Evolutionary conservation across 331 rosid genomes (phyloP).

Genomic region (Telfairia occidentalis): DNA sequence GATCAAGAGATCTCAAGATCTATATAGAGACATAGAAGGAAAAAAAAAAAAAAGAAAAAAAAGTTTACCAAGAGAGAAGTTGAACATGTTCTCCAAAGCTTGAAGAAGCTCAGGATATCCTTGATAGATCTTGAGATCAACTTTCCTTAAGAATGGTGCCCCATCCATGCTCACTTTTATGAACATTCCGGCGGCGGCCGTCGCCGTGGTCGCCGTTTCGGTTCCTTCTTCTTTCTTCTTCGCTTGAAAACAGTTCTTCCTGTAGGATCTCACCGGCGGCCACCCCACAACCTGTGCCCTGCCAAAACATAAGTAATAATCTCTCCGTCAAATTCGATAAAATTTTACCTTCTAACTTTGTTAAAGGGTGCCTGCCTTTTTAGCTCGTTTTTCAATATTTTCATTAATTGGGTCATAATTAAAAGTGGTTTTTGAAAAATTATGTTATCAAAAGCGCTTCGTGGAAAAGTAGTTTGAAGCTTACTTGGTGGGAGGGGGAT

Average conservation of each 20-base stretch:
- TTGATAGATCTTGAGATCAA: slow-evolving; percentile 31
- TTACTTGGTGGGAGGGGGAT: slow-evolving; percentile 33
- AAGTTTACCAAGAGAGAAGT: slow-evolving; percentile 28
- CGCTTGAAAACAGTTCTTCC: slow-evolving; percentile 26
- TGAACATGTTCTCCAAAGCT: slow-evolving; percentile 42
- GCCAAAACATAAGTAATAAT: neutral
- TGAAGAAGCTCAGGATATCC: slow-evolving; percentile 36
- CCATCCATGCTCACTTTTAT: slow-evolving; percentile 46
- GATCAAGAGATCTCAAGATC: neutral
- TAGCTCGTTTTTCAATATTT: no score
- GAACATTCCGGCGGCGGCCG: slow-evolving; percentile 12
- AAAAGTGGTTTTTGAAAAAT: no score
- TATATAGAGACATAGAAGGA: no score
- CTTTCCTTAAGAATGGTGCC: slow-evolving; percentile 40
- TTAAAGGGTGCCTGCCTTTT: no score
- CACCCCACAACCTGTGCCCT: slow-evolving; percentile 44
- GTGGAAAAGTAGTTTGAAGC: neutral
- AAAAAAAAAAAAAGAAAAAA: neutral
- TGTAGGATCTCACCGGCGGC: slow-evolving; percentile 35
- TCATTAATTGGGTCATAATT: no score
- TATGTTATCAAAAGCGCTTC: neutral
- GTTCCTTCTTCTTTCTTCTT: neutral
- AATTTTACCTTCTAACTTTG: no score
- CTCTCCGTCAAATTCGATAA: neutral
- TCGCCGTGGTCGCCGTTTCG: slow-evolving; percentile 6